A percentile compares a stretch with the other conserved stretches of the same genome.
These are phyloP conservation scores for Neofusicoccum parvum DNA, from an alignment of 2,329 filamentous ascomycete genomes.

Conservation along the genomic window DNA sequence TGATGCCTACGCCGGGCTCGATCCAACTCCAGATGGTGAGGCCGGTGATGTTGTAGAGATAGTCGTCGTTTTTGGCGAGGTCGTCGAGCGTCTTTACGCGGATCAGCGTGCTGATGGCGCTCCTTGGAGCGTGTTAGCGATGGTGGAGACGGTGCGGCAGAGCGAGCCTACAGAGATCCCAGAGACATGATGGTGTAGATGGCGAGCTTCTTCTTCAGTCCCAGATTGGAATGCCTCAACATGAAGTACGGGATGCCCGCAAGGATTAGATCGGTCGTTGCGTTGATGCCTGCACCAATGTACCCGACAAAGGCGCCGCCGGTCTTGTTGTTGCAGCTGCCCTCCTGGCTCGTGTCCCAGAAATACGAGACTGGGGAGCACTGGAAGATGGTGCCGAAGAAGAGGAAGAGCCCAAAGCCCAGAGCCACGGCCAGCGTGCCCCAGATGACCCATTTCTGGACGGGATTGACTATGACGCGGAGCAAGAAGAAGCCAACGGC, in stretches of 20 bases:
- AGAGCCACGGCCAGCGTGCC: constrained; percentile 7
- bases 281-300: constrained; percentile 4
- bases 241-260: constrained; percentile 5
- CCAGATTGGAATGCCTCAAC: constrained; percentile 1
- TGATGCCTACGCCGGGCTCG: constrained; percentile 42
- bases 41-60: constrained; percentile 14
- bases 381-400: background rate
- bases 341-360: constrained; percentile 40
- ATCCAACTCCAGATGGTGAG: constrained; percentile 30
- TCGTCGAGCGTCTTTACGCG: background rate
- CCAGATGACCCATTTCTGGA: constrained; percentile 52
- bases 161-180: background rate
- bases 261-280: background rate
- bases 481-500: constrained; percentile 57
- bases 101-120: constrained; percentile 5
- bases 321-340: background rate
- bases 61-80: background rate
- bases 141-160: background rate
- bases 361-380: constrained; percentile 55
- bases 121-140: background rate
- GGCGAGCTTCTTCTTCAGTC: background rate
- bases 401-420: constrained; percentile 1
- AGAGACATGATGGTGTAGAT: constrained; percentile 7
- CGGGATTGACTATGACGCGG: constrained; percentile 49
- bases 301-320: constrained; percentile 2